A percentile compares a stretch with the other conserved stretches of the same genome.
Conservation (phyloP, 1,284 basidiomycete species). For the Sporisorium sorghi region DNA sequence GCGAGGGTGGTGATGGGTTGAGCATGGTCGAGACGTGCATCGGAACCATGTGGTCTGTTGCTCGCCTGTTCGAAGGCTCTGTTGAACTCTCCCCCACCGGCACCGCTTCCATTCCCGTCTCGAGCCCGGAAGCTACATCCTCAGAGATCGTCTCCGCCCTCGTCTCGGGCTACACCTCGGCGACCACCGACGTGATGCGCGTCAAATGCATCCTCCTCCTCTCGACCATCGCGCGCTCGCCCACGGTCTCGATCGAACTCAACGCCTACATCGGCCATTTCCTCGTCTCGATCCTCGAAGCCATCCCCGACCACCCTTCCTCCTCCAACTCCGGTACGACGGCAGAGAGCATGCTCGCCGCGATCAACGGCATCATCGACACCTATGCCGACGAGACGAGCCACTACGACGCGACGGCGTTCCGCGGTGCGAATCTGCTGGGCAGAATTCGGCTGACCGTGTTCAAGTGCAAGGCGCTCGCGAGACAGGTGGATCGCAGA, state of each 20-base stretch:
- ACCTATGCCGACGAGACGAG: constrained; percentile 91
- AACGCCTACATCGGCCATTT: constrained; percentile 44
- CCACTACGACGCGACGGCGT: constrained; percentile 80
- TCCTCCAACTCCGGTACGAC: constrained; percentile 56
- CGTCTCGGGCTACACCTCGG: constrained; percentile 42
- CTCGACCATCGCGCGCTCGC: constrained; percentile 46
- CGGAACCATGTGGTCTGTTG: constrained; percentile 57
- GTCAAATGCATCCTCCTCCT: constrained; percentile 57
- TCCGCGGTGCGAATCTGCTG: constrained; percentile 74
- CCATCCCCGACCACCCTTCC: constrained; percentile 20
- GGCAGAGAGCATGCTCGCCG: constrained; percentile 82
- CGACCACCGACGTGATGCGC: constrained; percentile 50
- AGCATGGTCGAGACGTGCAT: constrained; percentile 59
- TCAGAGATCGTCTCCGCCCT: constrained; percentile 50
- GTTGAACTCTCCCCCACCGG: constrained; percentile 24
- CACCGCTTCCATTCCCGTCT: background rate
- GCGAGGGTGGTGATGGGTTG: constrained; percentile 50
- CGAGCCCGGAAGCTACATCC: constrained; percentile 1
- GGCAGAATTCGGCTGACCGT: constrained; percentile 18
- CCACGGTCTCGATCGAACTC: constrained; percentile 7
- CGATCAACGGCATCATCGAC: constrained; percentile 87
- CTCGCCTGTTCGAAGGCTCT: constrained; percentile 53
- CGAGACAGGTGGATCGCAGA: constrained; percentile 71
- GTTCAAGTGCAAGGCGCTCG: constrained; percentile 35
- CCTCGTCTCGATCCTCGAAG: constrained; percentile 47